Evolutionary conservation across 2,329 filamentous ascomycete genomes (phyloP).

Genomic region (Diaporthe sp.): DNA sequence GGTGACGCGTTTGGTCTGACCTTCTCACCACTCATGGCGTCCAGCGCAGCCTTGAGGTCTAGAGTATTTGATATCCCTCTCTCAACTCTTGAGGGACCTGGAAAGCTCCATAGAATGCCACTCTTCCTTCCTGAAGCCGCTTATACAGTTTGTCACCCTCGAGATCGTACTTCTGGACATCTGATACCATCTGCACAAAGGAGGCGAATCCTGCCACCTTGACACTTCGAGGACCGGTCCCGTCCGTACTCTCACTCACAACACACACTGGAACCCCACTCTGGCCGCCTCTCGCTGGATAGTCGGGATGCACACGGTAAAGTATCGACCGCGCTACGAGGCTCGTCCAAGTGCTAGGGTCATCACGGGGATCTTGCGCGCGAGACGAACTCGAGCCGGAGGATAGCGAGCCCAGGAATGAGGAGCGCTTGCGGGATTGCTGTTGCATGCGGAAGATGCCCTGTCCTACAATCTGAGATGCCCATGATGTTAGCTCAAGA

Average conservation of each 20-base stretch:
- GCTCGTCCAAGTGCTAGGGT: constrained; percentile 15
- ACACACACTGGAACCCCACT: constrained; percentile 16
- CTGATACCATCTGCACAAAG: constrained; percentile 17
- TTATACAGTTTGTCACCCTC: constrained; percentile 15
- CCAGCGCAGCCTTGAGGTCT: too few species aligned
- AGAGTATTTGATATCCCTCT: constrained; percentile 11
- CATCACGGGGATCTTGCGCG: background rate
- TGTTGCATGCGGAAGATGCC: constrained; percentile 10
- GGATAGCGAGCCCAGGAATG: constrained; percentile 9
- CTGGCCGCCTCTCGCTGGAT: background rate
- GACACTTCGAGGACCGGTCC: background rate
- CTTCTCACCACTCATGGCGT: background rate
- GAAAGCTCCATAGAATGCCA: constrained; percentile 7
- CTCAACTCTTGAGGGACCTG: constrained; percentile 3
- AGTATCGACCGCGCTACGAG: constrained; percentile 12
- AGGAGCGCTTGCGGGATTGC: constrained; percentile 17
- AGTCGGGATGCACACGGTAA: background rate
- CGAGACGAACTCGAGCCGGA: constrained; percentile 3
- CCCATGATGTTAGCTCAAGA: background rate
- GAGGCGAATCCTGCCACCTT: constrained; percentile 21
- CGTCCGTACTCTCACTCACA: background rate
- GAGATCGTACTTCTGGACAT: constrained; percentile 18
- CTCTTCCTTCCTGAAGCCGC: constrained; percentile 13
- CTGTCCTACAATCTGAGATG: constrained; percentile 7
- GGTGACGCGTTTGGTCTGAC: background rate